These are phyloP conservation scores for Parietichytrium sp. DNA, from an alignment of 108 stramenopile genomes.

Conservation along the genomic window DNA sequence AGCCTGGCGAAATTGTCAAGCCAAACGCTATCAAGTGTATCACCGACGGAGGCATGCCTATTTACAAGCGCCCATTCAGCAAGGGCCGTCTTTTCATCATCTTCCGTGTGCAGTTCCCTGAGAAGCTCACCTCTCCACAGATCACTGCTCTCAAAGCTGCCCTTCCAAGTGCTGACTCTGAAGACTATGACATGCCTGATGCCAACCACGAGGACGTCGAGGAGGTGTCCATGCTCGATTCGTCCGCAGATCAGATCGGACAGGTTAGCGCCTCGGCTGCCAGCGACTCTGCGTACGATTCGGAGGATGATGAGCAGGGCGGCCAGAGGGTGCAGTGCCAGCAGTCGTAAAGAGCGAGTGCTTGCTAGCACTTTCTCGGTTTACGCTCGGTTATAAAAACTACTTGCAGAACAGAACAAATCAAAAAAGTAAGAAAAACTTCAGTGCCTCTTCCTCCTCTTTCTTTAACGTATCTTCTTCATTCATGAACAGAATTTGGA, in stretches of 20 bases:
- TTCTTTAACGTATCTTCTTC: no score
- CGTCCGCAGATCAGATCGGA: constrained; percentile 8
- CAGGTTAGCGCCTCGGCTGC: constrained; percentile 26
- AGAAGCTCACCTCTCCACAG: constrained; percentile 39
- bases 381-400: no score
- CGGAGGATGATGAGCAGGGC: constrained; percentile 69
- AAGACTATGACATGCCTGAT: not conserved
- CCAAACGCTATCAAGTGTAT: constrained; percentile 82
- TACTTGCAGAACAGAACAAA: no score
- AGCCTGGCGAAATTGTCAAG: constrained; percentile 66
- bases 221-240: not conserved
- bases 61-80: constrained; percentile 82
- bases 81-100: constrained; percentile 84
- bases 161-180: not conserved
- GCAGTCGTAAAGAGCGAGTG: constrained; percentile 66
- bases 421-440: no score
- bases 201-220: constrained; percentile 21
- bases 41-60: constrained; percentile 92
- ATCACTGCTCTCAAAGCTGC: constrained; percentile 35
- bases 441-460: no score
- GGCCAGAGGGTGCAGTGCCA: constrained; percentile 77
- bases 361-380: not conserved
- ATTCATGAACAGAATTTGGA: no score
- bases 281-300: constrained; percentile 59
- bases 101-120: constrained; percentile 67